These are phyloP conservation scores for Magnusiomyces fungicola DNA, from an alignment of 1,139 yeast species.

Conservation along the genomic window DNA sequence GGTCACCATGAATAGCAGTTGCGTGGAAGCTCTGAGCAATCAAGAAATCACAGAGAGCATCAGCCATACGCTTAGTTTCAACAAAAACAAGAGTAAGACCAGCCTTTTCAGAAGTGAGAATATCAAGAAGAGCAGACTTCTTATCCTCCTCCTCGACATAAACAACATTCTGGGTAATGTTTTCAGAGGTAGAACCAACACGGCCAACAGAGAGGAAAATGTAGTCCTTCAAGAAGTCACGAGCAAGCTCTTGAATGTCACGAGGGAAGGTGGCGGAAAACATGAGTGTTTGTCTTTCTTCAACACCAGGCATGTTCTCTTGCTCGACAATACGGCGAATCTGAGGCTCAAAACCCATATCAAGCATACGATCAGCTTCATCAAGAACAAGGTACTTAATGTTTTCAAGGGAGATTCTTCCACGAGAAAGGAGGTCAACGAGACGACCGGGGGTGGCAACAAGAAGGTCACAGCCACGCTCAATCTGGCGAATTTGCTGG, in stretches of 20 bases:
- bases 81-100: slow-evolving; percentile 92
- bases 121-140: slow-evolving; percentile 84
- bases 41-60: slow-evolving; percentile 85
- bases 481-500: slow-evolving; percentile 78
- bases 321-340: slow-evolving; percentile 97
- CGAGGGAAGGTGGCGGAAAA: slow-evolving; percentile 98
- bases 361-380: slow-evolving; percentile 99
- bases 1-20: slow-evolving; percentile 97
- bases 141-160: slow-evolving; percentile 95
- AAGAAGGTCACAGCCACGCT: slow-evolving; percentile 88
- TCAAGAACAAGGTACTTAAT: slow-evolving; percentile 92
- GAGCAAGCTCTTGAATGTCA: slow-evolving; percentile 93
- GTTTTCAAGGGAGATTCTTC: slow-evolving; percentile 79
- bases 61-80: slow-evolving; percentile 98
- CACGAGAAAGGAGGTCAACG: slow-evolving; percentile 91
- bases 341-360: slow-evolving; percentile 99
- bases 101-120: slow-evolving; percentile 66
- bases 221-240: slow-evolving; percentile 93
- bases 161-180: slow-evolving; percentile 87
- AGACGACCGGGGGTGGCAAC: slow-evolving; percentile 99
- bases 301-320: slow-evolving; percentile 92
- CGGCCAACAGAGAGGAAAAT: slow-evolving; percentile 95
- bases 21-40: slow-evolving; percentile 90
- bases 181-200: slow-evolving; percentile 96
- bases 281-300: slow-evolving; percentile 92